A percentile compares a stretch with the other conserved stretches of the same genome.
Conservation (phyloP, 164 flowering plant genomes). For the Vitis rupestris region DNA sequence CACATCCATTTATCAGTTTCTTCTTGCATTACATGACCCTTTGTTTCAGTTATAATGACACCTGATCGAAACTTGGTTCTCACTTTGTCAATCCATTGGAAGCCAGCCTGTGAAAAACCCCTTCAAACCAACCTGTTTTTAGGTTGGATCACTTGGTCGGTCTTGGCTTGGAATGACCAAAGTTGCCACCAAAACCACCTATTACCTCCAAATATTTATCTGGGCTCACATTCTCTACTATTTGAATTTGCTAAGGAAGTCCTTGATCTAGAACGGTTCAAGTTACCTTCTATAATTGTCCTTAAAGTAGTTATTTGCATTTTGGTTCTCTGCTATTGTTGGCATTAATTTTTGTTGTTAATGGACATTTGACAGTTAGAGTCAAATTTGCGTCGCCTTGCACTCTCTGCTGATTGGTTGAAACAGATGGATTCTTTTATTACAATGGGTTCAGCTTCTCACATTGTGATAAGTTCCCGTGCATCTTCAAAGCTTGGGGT, state of each 20-base stretch:
- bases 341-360: slow-evolving; percentile 9
- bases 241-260: not conserved
- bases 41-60: too few relatives aligned
- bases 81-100: too few relatives aligned
- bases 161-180: not conserved
- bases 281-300: not conserved
- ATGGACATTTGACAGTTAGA: slow-evolving; percentile 63
- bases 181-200: not conserved
- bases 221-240: not conserved
- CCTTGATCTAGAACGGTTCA: not conserved
- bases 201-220: not conserved
- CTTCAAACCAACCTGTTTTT: not conserved
- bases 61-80: too few relatives aligned
- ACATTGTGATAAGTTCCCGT: slow-evolving; percentile 48
- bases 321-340: slow-evolving; percentile 4
- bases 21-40: too few relatives aligned
- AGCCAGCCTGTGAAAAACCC: not conserved
- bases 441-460: slow-evolving; percentile 77
- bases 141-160: not conserved
- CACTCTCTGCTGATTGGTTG: slow-evolving; percentile 82
- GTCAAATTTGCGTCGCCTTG: slow-evolving; percentile 64
- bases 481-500: slow-evolving; percentile 48
- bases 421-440: slow-evolving; percentile 66
- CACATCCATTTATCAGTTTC: too few relatives aligned
- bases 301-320: not conserved